Conservation (phyloP, 139 green algal genomes). For the Micractinium sp. region DNA sequence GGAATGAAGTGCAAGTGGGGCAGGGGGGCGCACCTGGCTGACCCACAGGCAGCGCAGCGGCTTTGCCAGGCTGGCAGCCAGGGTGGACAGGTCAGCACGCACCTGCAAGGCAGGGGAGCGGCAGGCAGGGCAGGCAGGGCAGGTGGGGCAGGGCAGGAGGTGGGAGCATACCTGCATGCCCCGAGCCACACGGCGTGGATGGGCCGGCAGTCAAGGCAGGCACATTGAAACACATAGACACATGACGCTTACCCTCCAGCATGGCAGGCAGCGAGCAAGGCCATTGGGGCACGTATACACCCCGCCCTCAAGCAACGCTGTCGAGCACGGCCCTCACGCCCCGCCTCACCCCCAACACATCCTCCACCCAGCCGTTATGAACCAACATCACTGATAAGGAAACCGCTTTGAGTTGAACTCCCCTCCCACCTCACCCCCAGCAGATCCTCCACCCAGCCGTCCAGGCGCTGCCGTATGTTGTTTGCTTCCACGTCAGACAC, state of each 20-base stretch:
- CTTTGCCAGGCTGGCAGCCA: constrained; percentile 71
- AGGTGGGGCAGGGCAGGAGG: background rate
- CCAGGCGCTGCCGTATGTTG: constrained; percentile 76
- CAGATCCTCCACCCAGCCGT: constrained; percentile 78
- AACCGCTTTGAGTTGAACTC: background rate
- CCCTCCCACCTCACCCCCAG: constrained; percentile 57
- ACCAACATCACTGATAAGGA: too few relatives aligned
- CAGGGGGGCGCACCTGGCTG: constrained; percentile 81
- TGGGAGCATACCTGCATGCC: background rate
- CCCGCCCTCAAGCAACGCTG: too few relatives aligned
- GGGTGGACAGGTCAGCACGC: constrained; percentile 31
- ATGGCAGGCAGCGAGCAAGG: too few relatives aligned
- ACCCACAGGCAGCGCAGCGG: constrained; percentile 94
- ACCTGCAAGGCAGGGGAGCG: constrained; percentile 28
- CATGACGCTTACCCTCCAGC: background rate
- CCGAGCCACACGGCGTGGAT: background rate
- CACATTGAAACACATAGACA: background rate
- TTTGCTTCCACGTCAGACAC: constrained; percentile 75
- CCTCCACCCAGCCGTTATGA: background rate
- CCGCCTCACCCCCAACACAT: background rate
- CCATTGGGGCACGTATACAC: too few relatives aligned
- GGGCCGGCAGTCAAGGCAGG: background rate
- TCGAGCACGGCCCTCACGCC: too few relatives aligned
- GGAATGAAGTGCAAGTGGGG: background rate
- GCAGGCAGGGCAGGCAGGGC: background rate